Base-by-base conservation (phyloP, 2,329 filamentous ascomycete species). In the Xylaria sp. region DNA sequence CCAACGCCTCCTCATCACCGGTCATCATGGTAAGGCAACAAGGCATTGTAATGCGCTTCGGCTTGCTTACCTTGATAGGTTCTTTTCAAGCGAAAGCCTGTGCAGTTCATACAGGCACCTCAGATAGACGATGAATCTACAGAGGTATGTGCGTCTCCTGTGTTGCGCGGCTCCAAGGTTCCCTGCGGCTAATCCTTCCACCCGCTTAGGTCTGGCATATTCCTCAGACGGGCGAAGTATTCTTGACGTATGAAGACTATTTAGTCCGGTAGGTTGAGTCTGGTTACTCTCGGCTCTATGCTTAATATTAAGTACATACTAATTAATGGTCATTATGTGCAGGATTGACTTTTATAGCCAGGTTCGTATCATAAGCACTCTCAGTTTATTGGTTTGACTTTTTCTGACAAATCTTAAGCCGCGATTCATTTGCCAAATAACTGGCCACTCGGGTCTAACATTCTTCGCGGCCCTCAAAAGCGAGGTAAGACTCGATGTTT, bases 311-410 rank as follows among this genome's bases (percentile, higher is more conserved):
- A 27, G 5, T 27, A 25, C 31, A 25, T 66, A 60, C 79, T 82
- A 76, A 81, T 77, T 82, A 76, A 81, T 77, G 76, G 67, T 60
- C 17, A 9, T 11, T 17, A 45, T 50, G 33, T 31, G 9, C 73
- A 96, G 93, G 66, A 90, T 94, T 86, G 94, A 97, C 78, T 97
- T 97, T 77, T 97, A 97, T 78, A 94, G 92, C 73, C 93, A 96
- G 87, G 92, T 92, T 83, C 74, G 86, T 75, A 31, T 51, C 55
- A 54, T 5, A 51, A 42, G 42, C n/a, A 20, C 13, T 36, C 27
- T 53, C 13, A n/a, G 10, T 53, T 20, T n/a, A 9, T 31, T 33
- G 20, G 22, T 20, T 44, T 2, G 25, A 44, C 29, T 29, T 38
- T 22, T 27, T 11, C 50, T 71, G 20, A 69, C 54, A 66, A 77